Evolutionary conservation across 2,329 filamentous ascomycete species (phyloP).

Genomic region (Diplodia corticola): DNA sequence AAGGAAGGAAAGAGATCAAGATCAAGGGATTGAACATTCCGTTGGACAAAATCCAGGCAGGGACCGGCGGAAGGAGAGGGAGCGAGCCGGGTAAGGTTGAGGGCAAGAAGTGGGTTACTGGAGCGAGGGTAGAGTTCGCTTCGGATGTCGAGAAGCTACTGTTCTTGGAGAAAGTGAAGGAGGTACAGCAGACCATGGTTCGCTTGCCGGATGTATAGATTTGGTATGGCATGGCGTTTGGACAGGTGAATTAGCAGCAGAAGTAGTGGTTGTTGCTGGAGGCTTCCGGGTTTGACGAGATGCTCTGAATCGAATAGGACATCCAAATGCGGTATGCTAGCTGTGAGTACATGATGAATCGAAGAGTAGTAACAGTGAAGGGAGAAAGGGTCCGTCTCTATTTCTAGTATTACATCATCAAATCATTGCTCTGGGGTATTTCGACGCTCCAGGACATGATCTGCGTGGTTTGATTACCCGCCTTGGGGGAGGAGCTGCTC

Average conservation of each 20-base stretch:
- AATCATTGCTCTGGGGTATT: background rate
- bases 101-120: constrained; percentile 43
- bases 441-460: background rate
- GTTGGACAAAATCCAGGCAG: constrained; percentile 27
- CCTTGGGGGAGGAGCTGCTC: background rate
- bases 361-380: background rate
- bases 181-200: constrained; percentile 40
- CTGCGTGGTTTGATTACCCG: background rate
- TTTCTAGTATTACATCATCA: constrained; percentile 17
- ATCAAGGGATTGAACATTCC: constrained; percentile 46
- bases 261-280: background rate
- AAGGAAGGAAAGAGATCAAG: constrained; percentile 41
- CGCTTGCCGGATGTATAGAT: constrained; percentile 41
- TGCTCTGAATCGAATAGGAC: background rate
- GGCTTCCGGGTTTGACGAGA: background rate
- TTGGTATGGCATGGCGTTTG: background rate
- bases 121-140: constrained; percentile 47
- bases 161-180: constrained; percentile 42
- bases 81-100: constrained; percentile 28
- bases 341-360: background rate
- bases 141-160: constrained; percentile 43
- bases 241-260: background rate
- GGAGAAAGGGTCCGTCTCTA: constrained; percentile 14
- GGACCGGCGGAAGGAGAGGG: background rate
- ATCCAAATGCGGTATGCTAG: background rate